Evolutionary conservation across 495 filamentous ascomycete genomes (phyloP).

Genomic region (Talaromyces liani): DNA sequence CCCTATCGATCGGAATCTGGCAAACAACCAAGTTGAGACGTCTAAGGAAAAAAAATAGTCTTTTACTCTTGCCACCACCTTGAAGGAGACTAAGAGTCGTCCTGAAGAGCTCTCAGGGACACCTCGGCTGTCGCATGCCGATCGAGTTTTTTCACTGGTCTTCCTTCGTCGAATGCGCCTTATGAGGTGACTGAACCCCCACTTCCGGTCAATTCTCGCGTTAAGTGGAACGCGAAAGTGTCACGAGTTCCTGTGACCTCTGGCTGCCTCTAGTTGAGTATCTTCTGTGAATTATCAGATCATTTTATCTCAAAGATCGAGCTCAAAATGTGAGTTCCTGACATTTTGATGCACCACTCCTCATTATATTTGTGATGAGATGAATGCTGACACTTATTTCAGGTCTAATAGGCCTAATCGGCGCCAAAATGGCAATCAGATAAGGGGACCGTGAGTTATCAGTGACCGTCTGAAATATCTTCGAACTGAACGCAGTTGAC

Average conservation of each 20-base stretch:
- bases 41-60: background rate
- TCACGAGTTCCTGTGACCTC: constrained; percentile 34
- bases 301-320: background rate
- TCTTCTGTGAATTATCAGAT: background rate
- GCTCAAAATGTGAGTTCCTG: background rate
- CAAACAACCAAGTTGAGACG: background rate
- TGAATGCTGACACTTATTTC: background rate
- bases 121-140: background rate
- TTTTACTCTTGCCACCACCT: constrained; percentile 1
- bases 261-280: background rate
- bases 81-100: background rate
- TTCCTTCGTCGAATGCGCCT: background rate
- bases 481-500: background rate
- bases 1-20: background rate
- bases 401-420: constrained; percentile 27
- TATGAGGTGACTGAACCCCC: background rate
- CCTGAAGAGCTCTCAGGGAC: background rate
- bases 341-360: background rate
- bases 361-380: background rate
- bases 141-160: background rate
- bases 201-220: constrained; percentile 19
- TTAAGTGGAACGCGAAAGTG: constrained; percentile 45
- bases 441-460: constrained; percentile 53
- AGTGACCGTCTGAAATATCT: background rate
- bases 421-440: constrained; percentile 41